phyloP scores from a whole-genome alignment of 1,139 yeast species.

The Debaryomyces robertsiae region DNA sequence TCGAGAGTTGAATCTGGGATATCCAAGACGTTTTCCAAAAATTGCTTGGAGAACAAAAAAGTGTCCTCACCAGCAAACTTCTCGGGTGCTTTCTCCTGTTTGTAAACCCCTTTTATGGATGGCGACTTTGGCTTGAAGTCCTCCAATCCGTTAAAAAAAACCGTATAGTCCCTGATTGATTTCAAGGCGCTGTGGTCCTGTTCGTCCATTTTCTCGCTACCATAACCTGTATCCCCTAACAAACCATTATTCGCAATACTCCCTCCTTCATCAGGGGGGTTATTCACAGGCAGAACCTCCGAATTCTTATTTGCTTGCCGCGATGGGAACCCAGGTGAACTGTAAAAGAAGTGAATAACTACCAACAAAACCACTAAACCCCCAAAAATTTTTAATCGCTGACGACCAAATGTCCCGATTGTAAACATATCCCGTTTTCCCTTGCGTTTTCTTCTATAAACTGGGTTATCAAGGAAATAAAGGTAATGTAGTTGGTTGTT shows the following conservation, averaged over 20 bases:
- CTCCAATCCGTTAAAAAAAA: slow-evolving; percentile 37
- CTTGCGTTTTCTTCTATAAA: no score
- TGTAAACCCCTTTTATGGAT: slow-evolving; percentile 40
- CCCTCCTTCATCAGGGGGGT: slow-evolving; percentile 1
- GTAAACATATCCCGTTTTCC: not conserved
- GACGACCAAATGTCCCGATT: slow-evolving; percentile 2
- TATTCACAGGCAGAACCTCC: not conserved
- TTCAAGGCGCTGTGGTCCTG: slow-evolving; percentile 5
- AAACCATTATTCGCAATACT: not conserved
- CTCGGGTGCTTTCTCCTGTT: slow-evolving; percentile 36
- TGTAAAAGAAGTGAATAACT: slow-evolving; percentile 4
- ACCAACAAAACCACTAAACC: not conserved
- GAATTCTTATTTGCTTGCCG: not conserved
- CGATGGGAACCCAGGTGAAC: not conserved
- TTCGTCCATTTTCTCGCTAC: not conserved
- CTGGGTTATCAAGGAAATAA: no score
- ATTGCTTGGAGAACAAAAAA: slow-evolving; percentile 41
- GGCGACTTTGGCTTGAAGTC: slow-evolving; percentile 29
- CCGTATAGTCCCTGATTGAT: slow-evolving; percentile 30
- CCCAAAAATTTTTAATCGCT: not conserved
- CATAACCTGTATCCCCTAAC: not conserved
- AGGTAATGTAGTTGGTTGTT: no score
- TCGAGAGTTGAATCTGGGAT: slow-evolving; percentile 34
- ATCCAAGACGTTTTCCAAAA: slow-evolving; percentile 42
- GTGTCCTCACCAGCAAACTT: slow-evolving; percentile 25